phyloP scores from a whole-genome alignment of 495 filamentous ascomycete species.

The Daldinia grandis region DNA sequence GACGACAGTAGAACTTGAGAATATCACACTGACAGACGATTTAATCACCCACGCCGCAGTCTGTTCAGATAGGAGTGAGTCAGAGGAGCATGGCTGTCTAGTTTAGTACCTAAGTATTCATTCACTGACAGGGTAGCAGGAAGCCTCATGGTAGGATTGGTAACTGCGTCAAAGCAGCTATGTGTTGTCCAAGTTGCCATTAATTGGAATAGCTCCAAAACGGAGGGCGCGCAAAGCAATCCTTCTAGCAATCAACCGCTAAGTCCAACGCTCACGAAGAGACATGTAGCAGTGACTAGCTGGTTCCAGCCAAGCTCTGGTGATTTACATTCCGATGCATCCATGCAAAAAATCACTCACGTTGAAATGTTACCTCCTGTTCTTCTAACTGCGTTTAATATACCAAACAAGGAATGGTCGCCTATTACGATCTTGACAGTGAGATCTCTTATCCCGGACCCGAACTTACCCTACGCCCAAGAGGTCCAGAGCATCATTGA shows the following conservation, averaged over 20 bases:
- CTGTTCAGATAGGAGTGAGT: constrained; percentile 72
- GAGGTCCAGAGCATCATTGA: constrained; percentile 73
- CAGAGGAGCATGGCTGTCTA: background rate
- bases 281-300: constrained; percentile 59
- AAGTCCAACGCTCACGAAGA: constrained; percentile 56
- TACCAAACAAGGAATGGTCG: constrained; percentile 55
- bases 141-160: constrained; percentile 68
- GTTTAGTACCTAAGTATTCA: background rate
- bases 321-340: constrained; percentile 57
- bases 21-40: constrained; percentile 70
- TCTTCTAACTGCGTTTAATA: constrained; percentile 48
- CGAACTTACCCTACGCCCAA: constrained; percentile 64
- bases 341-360: constrained; percentile 68
- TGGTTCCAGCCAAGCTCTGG: constrained; percentile 56
- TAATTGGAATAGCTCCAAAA: constrained; percentile 56
- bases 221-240: constrained; percentile 50
- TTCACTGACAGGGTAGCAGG: constrained; percentile 51
- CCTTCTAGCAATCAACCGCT: constrained; percentile 46
- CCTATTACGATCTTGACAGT: constrained; percentile 74
- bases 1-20: constrained; percentile 72
- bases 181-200: constrained; percentile 68
- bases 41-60: constrained; percentile 82
- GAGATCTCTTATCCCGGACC: constrained; percentile 67
- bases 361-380: constrained; percentile 71
- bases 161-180: constrained; percentile 72